These are phyloP conservation scores for Neurospora terricola DNA, from an alignment of 495 filamentous ascomycete genomes.

Conservation along the genomic window DNA sequence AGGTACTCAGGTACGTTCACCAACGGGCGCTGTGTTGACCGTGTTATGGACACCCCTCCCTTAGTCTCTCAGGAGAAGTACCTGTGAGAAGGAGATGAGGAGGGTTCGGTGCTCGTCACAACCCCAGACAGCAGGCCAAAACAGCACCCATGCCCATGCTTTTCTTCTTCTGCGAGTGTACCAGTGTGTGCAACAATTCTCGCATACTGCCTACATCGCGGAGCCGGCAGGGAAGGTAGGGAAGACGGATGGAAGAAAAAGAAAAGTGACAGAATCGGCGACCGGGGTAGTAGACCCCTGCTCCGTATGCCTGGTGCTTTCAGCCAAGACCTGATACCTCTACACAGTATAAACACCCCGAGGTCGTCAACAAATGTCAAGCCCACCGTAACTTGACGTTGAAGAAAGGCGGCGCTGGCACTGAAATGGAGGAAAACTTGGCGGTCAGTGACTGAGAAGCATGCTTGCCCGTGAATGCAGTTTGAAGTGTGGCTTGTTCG, in stretches of 20 bases:
- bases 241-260: slow-evolving; percentile 9
- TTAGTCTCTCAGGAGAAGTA: background rate
- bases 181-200: background rate
- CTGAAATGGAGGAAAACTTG: background rate
- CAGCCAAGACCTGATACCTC: background rate
- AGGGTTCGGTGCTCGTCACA: background rate
- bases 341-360: background rate
- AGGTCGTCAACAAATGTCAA: background rate
- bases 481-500: background rate
- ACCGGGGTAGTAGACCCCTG: background rate
- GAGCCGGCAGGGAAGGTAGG: slow-evolving; percentile 1
- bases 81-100: background rate
- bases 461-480: background rate
- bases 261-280: slow-evolving; percentile 6
- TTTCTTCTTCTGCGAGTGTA: background rate
- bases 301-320: background rate
- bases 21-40: background rate
- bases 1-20: background rate
- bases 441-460: background rate
- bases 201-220: background rate
- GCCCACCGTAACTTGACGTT: background rate
- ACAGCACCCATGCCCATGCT: background rate
- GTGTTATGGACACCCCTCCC: background rate
- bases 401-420: background rate
- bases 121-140: background rate